These are phyloP conservation scores for Eucalyptus grandis DNA, from an alignment of 345 rosid genomes.

Conservation along the genomic window DNA sequence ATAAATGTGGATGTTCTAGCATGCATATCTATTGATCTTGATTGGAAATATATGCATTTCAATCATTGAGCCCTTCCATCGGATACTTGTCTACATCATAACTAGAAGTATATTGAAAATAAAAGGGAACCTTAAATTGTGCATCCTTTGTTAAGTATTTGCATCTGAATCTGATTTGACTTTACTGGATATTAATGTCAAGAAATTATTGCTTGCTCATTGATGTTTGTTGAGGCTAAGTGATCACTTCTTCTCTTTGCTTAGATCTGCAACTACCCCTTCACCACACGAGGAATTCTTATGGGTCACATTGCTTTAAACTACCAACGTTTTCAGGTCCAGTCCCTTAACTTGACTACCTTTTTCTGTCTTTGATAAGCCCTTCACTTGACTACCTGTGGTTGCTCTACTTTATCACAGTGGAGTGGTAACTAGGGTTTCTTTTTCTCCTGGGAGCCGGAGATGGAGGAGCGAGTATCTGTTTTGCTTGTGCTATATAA, in stretches of 20 bases:
- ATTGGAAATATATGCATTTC: background rate
- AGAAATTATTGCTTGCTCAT: background rate
- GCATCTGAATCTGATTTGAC: background rate
- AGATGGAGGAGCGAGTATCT: background rate
- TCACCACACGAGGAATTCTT: slow-evolving; percentile 91
- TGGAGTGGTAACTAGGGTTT: background rate
- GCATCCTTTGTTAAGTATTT: background rate
- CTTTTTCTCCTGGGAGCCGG: background rate
- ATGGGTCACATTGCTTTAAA: slow-evolving; percentile 81
- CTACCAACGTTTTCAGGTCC: slow-evolving; percentile 70
- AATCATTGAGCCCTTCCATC: background rate
- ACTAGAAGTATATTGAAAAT: background rate
- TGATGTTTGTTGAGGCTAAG: background rate
- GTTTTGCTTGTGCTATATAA: background rate
- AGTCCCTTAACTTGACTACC: background rate
- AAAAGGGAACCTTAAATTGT: background rate
- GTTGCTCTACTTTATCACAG: background rate
- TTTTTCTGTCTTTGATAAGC: background rate
- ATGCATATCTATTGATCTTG: background rate
- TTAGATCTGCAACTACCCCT: slow-evolving; percentile 95
- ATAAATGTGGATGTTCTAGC: background rate
- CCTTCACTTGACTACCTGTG: background rate
- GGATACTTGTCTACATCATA: background rate
- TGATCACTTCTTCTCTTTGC: background rate
- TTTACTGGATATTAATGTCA: background rate